Base-by-base conservation (phyloP, 164 flowering plant species). In the Nymphaea thermarum region DNA sequence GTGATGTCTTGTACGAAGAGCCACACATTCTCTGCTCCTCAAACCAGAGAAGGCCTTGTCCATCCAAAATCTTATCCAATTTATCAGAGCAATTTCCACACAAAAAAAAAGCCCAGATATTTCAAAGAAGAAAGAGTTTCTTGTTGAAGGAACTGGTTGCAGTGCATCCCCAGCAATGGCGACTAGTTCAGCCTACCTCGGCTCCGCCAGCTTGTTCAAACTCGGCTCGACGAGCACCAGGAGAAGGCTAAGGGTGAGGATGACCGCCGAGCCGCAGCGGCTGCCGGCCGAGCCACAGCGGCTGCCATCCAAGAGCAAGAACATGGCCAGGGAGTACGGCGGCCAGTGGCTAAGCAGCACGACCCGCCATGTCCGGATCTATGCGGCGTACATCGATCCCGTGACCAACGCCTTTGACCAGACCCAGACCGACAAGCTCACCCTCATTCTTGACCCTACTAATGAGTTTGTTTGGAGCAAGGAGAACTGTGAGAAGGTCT, bases 361-460 rank as follows among this genome's bases (percentile, higher is more conserved):
- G 11, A 89, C 96, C 0, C 72, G 97, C 25, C 97, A 87, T 68
- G 96, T 91, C 1, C 75, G 98, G 74, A 91, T 91, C 67, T 89
- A 77, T 53, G 92, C 98, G 1, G 92, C 98, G 1, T 91, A 88
- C 64, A 82, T 89, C 18, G 94, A 91, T 68, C 97, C 96, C 0
- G 86, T 77, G 25, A 89, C 98, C 6, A 74, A 77, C n/a, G 92
- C 76, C 41, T 85, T 87, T 44, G 98, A 91, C 77, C 98, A 91
- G 66, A 85, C 93, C 15, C 98, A 91, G 76, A 86, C 79, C 82
- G 98, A 92, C 73, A 92, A 92, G 72, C 87, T 89, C 62, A 89
- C 98, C 8, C 82, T 92, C n/a, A 68, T 92, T 11, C 92, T 92
- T 6, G 96, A 92, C 61, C 92, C 98, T 0, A 72, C 85, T 7